Evolutionary conservation across 345 rosid genomes (phyloP).

Genomic region (Moringa oleifera): DNA sequence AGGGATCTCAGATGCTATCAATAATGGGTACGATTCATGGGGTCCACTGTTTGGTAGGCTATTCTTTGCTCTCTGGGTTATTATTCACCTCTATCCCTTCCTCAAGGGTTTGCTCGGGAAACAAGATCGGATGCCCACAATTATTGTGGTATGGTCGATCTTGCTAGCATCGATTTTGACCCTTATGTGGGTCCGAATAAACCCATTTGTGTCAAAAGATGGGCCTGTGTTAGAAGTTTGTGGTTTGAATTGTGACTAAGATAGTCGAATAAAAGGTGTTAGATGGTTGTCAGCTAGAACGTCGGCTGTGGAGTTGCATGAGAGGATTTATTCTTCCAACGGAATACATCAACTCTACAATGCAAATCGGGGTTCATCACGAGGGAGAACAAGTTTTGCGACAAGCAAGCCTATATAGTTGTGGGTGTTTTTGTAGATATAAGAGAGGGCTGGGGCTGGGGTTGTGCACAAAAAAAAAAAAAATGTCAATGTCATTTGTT

Average conservation of each 20-base stretch:
- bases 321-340: slow-evolving; percentile 6
- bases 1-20: slow-evolving; percentile 93
- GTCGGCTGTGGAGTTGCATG: slow-evolving; percentile 16
- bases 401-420: slow-evolving; percentile 12
- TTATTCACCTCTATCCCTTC: slow-evolving; percentile 92
- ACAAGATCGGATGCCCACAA: slow-evolving; percentile 95
- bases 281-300: slow-evolving; percentile 4
- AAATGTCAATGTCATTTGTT: slow-evolving; percentile 36
- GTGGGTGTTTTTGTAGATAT: slow-evolving; percentile 35
- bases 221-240: slow-evolving; percentile 90
- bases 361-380: neutral
- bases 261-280: slow-evolving; percentile 12
- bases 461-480: slow-evolving; percentile 6
- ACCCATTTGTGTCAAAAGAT: slow-evolving; percentile 78
- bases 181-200: slow-evolving; percentile 88
- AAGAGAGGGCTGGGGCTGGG: slow-evolving; percentile 11
- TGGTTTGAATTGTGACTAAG: slow-evolving; percentile 84
- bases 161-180: slow-evolving; percentile 90
- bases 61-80: slow-evolving; percentile 92
- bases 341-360: slow-evolving; percentile 3
- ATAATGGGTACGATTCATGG: slow-evolving; percentile 98
- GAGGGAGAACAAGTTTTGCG: slow-evolving; percentile 20
- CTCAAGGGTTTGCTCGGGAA: slow-evolving; percentile 95
- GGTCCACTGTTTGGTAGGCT: slow-evolving; percentile 95
- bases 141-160: slow-evolving; percentile 91